These are phyloP conservation scores for Boletus insuetus DNA, from an alignment of 768 basidiomycete genomes.

Conservation along the genomic window DNA sequence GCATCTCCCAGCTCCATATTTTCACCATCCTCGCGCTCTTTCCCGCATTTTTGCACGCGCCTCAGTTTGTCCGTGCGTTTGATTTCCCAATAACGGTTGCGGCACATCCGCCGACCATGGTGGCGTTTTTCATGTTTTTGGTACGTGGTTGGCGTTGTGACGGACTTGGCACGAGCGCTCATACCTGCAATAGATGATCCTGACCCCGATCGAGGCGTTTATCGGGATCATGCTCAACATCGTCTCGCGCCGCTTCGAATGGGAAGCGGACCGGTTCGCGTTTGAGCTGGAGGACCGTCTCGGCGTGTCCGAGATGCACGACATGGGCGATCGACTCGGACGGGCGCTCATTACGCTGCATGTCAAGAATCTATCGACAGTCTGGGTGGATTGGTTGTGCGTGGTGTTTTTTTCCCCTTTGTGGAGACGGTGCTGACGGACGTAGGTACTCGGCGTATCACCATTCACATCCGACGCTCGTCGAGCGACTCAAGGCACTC, in stretches of 20 bases:
- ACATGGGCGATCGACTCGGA: constrained; percentile 85
- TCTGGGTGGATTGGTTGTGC: constrained; percentile 92
- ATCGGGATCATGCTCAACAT: constrained; percentile 76
- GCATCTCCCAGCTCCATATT: constrained; percentile 83
- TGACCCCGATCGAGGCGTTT: constrained; percentile 76
- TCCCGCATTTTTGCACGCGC: constrained; percentile 85
- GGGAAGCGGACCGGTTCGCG: constrained; percentile 88
- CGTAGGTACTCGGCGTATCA: constrained; percentile 89
- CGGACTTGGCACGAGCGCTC: too few relatives aligned
- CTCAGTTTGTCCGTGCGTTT: constrained; percentile 76
- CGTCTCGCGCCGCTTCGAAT: constrained; percentile 84
- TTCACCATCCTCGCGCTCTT: constrained; percentile 84
- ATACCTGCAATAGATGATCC: constrained; percentile 57
- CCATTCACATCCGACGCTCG: constrained; percentile 93
- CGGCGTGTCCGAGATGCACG: constrained; percentile 53
- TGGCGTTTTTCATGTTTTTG: constrained; percentile 88
- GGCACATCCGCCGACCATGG: constrained; percentile 69
- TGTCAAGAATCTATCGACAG: constrained; percentile 88
- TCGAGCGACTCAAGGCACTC: constrained; percentile 81
- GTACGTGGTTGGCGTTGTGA: constrained; percentile 23
- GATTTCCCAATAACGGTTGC: constrained; percentile 70
- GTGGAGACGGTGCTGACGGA: not conserved
- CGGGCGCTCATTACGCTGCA: constrained; percentile 83
- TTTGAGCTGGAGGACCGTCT: constrained; percentile 61
- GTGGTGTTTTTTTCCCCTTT: not conserved